Conservation (phyloP, 163 green algal genomes). For the Coccomyxa subellipsoidea region DNA sequence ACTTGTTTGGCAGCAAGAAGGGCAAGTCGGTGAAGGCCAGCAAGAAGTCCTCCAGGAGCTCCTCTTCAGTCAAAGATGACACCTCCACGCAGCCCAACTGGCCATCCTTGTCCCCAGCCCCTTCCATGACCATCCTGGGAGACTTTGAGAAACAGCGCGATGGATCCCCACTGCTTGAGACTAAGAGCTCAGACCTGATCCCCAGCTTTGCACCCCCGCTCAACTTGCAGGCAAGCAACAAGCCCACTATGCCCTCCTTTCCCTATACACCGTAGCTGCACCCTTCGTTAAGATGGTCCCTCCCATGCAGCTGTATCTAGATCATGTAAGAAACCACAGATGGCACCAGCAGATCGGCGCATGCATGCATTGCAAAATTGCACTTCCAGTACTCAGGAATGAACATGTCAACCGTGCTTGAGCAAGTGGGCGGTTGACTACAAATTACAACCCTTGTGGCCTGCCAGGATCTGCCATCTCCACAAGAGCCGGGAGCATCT, state of each 20-base stretch:
- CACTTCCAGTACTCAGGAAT: neutral
- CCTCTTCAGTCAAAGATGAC: neutral
- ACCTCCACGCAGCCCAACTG: neutral
- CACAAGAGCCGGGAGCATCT: neutral
- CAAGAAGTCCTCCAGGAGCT: neutral
- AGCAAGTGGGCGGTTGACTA: too few species aligned
- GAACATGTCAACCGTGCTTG: too few species aligned
- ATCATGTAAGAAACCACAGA: neutral
- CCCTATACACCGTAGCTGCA: too few species aligned
- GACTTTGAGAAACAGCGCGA: neutral
- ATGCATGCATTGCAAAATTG: neutral
- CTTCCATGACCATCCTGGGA: constrained; percentile 5
- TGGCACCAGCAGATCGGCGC: neutral
- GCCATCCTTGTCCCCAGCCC: neutral
- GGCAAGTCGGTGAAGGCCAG: neutral
- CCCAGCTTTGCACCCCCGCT: neutral
- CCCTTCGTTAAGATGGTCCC: too few species aligned
- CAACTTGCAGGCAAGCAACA: neutral
- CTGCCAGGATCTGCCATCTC: neutral
- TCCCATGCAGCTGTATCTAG: neutral
- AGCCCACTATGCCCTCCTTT: too few species aligned
- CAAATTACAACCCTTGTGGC: too few species aligned
- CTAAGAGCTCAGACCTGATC: neutral
- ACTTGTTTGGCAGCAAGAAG: constrained; percentile 8
- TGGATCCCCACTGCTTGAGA: neutral